Conservation (phyloP, 495 filamentous ascomycete species). For the Podospora comata region DNA sequence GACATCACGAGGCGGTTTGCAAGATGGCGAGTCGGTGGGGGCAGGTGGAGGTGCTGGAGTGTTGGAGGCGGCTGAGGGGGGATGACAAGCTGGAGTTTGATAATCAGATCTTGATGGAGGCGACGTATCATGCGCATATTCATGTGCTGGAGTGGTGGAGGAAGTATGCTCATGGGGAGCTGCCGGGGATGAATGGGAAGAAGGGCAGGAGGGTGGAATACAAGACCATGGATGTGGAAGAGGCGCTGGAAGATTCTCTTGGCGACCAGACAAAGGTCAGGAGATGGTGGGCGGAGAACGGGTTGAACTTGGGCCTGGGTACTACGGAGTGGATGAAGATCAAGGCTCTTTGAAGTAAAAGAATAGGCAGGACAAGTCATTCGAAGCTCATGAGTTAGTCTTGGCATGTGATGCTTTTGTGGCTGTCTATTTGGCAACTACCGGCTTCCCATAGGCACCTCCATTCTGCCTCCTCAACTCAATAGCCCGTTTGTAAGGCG, state of each 20-base stretch:
- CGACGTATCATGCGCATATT: conserved; percentile 82
- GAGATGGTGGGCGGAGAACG: conserved; percentile 87
- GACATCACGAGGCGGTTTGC: conserved; percentile 71
- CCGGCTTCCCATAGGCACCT: conserved; percentile 67
- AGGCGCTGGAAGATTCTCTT: conserved; percentile 82
- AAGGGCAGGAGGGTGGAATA: conserved; percentile 68
- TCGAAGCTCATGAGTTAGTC: not conserved
- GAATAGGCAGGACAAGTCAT: not conserved
- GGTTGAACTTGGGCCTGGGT: conserved; percentile 77
- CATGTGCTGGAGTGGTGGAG: conserved; percentile 92
- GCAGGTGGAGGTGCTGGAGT: conserved; percentile 78
- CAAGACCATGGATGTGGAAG: conserved; percentile 92
- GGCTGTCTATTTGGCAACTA: not conserved
- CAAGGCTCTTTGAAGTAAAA: conserved; percentile 35
- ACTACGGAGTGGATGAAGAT: conserved; percentile 91
- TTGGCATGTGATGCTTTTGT: not conserved
- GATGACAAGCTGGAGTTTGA: conserved; percentile 82
- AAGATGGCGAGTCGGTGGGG: conserved; percentile 81
- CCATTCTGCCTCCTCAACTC: conserved; percentile 76
- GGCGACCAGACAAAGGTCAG: conserved; percentile 68
- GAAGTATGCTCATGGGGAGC: conserved; percentile 57
- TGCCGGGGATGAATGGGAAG: conserved; percentile 41
- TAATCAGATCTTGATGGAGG: conserved; percentile 80
- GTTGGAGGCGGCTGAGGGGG: conserved; percentile 75
- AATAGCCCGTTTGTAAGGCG: conserved; percentile 86